Percentiles rank a stretch among this genome's conserved stretches.
Evolutionary conservation across 2,329 filamentous ascomycete species (phyloP).

Genomic region (Xylariales sp.): DNA sequence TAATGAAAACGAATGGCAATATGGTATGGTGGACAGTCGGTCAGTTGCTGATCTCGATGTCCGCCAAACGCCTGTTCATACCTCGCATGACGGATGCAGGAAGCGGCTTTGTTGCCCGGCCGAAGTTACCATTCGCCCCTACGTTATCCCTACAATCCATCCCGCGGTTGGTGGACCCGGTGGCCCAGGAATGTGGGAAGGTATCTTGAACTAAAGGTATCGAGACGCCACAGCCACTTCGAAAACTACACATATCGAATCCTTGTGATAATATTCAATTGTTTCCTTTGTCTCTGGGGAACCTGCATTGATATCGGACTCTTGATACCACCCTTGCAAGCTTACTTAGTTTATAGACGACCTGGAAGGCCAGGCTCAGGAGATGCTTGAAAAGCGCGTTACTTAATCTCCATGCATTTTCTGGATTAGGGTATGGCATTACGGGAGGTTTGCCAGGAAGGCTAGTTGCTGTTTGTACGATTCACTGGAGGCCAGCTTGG

Average conservation of each 20-base stretch:
- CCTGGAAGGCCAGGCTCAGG: constrained; percentile 49
- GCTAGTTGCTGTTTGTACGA: constrained; percentile 48
- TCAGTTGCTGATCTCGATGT: constrained; percentile 40
- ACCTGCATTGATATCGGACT: constrained; percentile 41
- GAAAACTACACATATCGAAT: constrained; percentile 33
- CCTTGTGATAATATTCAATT: constrained; percentile 49
- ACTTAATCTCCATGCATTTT: constrained; percentile 55
- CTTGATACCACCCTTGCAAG: constrained; percentile 50
- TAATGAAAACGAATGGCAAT: constrained; percentile 52
- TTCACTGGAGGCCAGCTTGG: constrained; percentile 40
- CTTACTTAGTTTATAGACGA: constrained; percentile 51
- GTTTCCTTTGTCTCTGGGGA: constrained; percentile 50
- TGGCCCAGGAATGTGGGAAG: constrained; percentile 75
- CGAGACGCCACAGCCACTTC: constrained; percentile 25
- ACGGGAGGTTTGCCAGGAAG: constrained; percentile 44
- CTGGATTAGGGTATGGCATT: constrained; percentile 53
- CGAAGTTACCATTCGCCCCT: constrained; percentile 62
- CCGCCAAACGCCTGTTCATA: constrained; percentile 48
- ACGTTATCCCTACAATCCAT: constrained; percentile 60
- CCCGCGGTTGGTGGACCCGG: constrained; percentile 62
- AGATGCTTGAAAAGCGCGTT: constrained; percentile 56
- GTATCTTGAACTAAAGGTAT: constrained; percentile 65
- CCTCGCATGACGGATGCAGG: constrained; percentile 59
- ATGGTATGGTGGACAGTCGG: constrained; percentile 55
- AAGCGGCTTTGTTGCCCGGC: constrained; percentile 76